Base-by-base conservation (phyloP, 345 rosid genomes). In the Gossypium thurberi region DNA sequence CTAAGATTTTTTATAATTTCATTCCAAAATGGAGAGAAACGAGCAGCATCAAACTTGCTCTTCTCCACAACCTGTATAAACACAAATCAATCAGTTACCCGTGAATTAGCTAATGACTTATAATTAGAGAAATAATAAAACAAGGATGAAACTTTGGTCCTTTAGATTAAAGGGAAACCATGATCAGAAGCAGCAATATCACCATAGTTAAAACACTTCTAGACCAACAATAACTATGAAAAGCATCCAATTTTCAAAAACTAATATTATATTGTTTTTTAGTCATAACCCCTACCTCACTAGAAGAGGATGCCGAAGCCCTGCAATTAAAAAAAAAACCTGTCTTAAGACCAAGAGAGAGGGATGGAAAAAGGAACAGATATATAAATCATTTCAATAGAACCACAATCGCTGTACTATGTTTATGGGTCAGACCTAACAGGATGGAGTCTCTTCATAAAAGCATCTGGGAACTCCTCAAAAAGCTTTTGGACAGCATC, bases 21-120 rank as follows among this genome's bases (percentile, higher is more conserved):
- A 82, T 95, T 95, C 99, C 98, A 95, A 82, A 88, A 92, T 58
- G 98, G 98, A 77, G 97, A 83, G 79, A 95, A 95, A 72, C 78
- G 90, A 70, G 92, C 85, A 78, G 99, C 99, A 84, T 89, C 90
- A 65, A 85, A 74, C 83, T 91, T 92, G 76, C 76, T 82, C 80
- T 82, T 78, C 81, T 83, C 87, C 81, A 84, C 77, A 81, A 64
- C 84, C 95, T 92, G 74, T 82, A 67, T 18, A 71, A 64, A 70
- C 64, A 84, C 46, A 81, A 42, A 23, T 13, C 51, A 65, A 15
- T 50, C 42, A 33, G 12, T 43, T n/a, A 53, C 58, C 2, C 0
- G 23, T 2, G 4, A 46, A 44, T 46, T 40, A 47, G 70, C 42
- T 52, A 7, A 23, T n/a, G 65, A 67, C 25, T 69, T 65, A 20